Evolutionary conservation across 2,329 filamentous ascomycete genomes (phyloP), one percentile per base, ranked within the genome.

Genomic region (Plectosphaerella sp.): DNA sequence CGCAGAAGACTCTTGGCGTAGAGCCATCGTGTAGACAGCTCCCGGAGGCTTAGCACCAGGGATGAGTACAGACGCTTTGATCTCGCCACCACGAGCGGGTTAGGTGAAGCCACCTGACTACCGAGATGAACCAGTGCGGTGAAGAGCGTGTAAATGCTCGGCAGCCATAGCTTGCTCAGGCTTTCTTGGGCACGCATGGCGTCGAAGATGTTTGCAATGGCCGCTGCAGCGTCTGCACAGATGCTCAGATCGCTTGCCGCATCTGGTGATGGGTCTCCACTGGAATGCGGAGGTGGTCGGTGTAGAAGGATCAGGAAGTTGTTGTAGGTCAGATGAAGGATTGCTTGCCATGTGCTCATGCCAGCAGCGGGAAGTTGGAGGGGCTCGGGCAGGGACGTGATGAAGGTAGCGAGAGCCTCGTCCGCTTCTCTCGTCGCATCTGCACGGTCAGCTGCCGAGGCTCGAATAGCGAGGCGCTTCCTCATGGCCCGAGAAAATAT

Each of bases 401-500:
- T 58, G 47, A 68, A 64, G 14, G 62, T 53, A 16, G 66, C 66
- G 22, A 69, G 64, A 4, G 58, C 62, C 33, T 59, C 53, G 47
- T 69, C 67, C 22, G 65, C 66, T 39, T 64, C 52, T 20, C 56
- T 59, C 2, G 62, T 65, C 3, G 66, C 62, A 28, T 58, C 57
- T n/a, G 51, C 54, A 20, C 59, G 61, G 20, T 63, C 64, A 9
- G 50, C 56, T 7, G 45, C 35, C 3, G 56, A 56, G 7, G 54
- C 51, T 9, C 52, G 52, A 10, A 59, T 47, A 3, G 58, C 45
- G 3, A 52, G 39, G 12, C 64, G 57, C 25, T 56, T 50, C 28
- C 56, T 58, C 61, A 67, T 65, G 3, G 62, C 60, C 65, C 68
- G 55, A 61, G 69, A 76, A 42, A 79, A 73, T 59, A 80, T 75